Percentiles rank a stretch among this genome's conserved stretches.
These are phyloP conservation scores for Neocatenulostroma microsporum DNA, from an alignment of 2,329 filamentous ascomycete genomes.

Conservation along the genomic window DNA sequence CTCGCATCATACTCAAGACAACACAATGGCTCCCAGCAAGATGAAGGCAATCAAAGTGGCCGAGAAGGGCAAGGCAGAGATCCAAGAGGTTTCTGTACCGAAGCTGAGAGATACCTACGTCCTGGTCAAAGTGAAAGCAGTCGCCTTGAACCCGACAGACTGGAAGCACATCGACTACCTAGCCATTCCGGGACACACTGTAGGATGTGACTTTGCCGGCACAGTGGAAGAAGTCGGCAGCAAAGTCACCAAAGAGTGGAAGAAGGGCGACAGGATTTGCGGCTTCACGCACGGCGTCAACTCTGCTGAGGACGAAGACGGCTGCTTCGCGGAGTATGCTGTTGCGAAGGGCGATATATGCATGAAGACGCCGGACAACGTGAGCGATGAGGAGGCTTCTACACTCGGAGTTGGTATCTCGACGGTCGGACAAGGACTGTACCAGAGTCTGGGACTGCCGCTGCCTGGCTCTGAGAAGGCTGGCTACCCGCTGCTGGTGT, in stretches of 20 bases:
- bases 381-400: conserved; percentile 47
- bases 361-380: conserved; percentile 39
- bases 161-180: conserved; percentile 33
- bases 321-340: conserved; percentile 47
- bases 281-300: conserved; percentile 46
- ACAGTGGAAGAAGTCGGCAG: conserved; percentile 46
- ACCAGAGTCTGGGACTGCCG: conserved; percentile 38
- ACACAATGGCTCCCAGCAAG: conserved; percentile 9
- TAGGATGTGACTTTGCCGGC: conserved; percentile 50
- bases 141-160: conserved; percentile 52
- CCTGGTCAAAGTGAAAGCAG: conserved; percentile 44
- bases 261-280: conserved; percentile 46
- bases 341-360: conserved; percentile 45
- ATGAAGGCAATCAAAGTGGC: conserved; percentile 33
- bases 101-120: conserved; percentile 44
- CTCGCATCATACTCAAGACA: too few species aligned
- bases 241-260: conserved; percentile 40
- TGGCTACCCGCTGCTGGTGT: conserved; percentile 37
- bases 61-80: conserved; percentile 30
- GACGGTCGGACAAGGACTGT: conserved; percentile 45
- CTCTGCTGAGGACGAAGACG: conserved; percentile 38
- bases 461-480: conserved; percentile 37
- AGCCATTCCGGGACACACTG: conserved; percentile 13
- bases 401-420: conserved; percentile 46
- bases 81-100: conserved; percentile 35